Evolutionary conservation across 1,284 basidiomycete species (phyloP), one percentile per base, ranked within the genome.

Genomic region (Hortiboletus rubellus): DNA sequence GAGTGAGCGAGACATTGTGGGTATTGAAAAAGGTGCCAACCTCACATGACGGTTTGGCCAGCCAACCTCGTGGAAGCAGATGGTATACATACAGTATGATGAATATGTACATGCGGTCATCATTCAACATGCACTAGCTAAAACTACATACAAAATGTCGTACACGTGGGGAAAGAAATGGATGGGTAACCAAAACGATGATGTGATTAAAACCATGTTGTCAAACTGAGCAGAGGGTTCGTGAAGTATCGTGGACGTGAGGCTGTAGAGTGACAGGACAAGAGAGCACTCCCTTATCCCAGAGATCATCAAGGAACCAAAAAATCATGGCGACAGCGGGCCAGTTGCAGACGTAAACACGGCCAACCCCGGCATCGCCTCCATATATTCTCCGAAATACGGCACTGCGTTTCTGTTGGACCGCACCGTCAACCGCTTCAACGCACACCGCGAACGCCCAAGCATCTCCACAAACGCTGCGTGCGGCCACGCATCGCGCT

Each of bases 401-500:
- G 55, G 53, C 12, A 47, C 38, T 0, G 56, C 68, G 15, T 44
- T 56, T 55, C 50, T 63, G 54, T 63, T 72, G 17, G 66, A 70
- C 18, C 70, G 63, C 40, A 74, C 61, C 2, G 60, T 61, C 34
- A 71, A 38, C 46, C 52, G 58, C 58, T 59, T 61, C 50, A 71
- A 43, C 42, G 53, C 1, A 46, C 68, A 72, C 4, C 57, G 60
- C 9, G 71, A 71, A 8, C 69, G 68, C 6, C 7, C 11, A 4
- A 73, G 5, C 55, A 71, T 62, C 30, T 54, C 60, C 49, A 64
- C 41, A 33, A 71, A 71, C n/a, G 66, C 34, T 1, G 42, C 41
- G 17, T 74, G 69, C 0, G 72, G 69, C 69, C 69, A 71, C 2
- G 38, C 33, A 14, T 71, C 65, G 33, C 64, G 64, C 27, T 68